Percentiles rank a stretch among this genome's conserved stretches.
These are phyloP conservation scores for Epithemia pelagica DNA, from an alignment of 108 stramenopile species.

Conservation along the genomic window DNA sequence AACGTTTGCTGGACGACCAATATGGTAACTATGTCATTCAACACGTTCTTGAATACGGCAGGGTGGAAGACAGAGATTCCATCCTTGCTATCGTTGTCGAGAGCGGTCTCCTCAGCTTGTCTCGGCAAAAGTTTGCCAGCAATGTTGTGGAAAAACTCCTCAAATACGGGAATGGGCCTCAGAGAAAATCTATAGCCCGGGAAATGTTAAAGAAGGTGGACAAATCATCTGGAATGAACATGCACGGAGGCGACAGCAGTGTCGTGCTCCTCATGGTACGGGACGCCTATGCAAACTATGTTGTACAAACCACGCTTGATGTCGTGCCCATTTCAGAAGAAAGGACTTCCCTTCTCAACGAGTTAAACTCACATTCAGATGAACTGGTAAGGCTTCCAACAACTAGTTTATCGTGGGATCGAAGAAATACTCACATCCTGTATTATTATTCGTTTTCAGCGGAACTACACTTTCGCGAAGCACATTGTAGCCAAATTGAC, in stretches of 20 bases:
- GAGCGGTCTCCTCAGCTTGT: slow-evolving; percentile 76
- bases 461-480: slow-evolving; percentile 83
- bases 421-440: slow-evolving; percentile 1
- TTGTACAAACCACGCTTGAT: slow-evolving; percentile 84
- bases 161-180: slow-evolving; percentile 82
- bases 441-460: no score
- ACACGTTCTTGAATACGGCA: slow-evolving; percentile 86
- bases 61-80: slow-evolving; percentile 71
- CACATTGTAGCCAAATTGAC: slow-evolving; percentile 76
- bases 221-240: background rate
- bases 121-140: slow-evolving; percentile 96
- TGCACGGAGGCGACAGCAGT: slow-evolving; percentile 29
- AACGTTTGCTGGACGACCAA: slow-evolving; percentile 74
- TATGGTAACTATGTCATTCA: slow-evolving; percentile 92
- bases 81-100: slow-evolving; percentile 65
- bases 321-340: slow-evolving; percentile 73
- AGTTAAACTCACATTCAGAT: slow-evolving; percentile 58
- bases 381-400: slow-evolving; percentile 56
- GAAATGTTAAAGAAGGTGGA: slow-evolving; percentile 61
- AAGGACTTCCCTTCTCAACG: slow-evolving; percentile 53
- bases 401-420: background rate
- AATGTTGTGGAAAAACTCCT: slow-evolving; percentile 97
- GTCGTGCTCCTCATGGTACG: slow-evolving; percentile 90
- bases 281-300: slow-evolving; percentile 96
- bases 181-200: slow-evolving; percentile 66